Percentiles rank a stretch among this genome's conserved stretches.
These are phyloP conservation scores for Diplocarpon mali DNA, from an alignment of 2,329 filamentous ascomycete genomes.

Conservation along the genomic window DNA sequence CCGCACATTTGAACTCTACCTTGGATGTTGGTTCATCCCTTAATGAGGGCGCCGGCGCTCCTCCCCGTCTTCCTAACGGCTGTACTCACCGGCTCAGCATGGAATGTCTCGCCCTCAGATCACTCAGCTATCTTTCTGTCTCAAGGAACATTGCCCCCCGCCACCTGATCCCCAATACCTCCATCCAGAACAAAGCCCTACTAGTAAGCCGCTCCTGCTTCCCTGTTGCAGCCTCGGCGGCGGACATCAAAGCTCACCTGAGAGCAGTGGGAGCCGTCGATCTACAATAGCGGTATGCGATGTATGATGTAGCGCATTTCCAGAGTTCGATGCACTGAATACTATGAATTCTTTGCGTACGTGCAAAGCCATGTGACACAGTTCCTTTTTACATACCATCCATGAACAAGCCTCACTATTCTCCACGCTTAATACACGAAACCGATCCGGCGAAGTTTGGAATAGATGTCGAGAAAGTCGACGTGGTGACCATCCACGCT, in stretches of 20 bases:
- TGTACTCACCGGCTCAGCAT: not conserved
- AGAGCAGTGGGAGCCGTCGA: slow-evolving; percentile 39
- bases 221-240: slow-evolving; percentile 32
- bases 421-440: slow-evolving; percentile 46
- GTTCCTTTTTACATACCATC: no score
- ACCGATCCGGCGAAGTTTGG: slow-evolving; percentile 47
- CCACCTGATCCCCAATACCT: slow-evolving; percentile 50
- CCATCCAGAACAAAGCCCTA: slow-evolving; percentile 45
- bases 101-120: slow-evolving; percentile 18
- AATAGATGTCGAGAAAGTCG: slow-evolving; percentile 39
- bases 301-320: slow-evolving; percentile 51
- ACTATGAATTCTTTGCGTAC: slow-evolving; percentile 37
- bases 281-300: slow-evolving; percentile 59
- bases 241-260: slow-evolving; percentile 45
- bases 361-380: no score
- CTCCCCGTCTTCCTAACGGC: no score
- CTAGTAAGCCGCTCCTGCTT: slow-evolving; percentile 56
- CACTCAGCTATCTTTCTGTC: slow-evolving; percentile 42
- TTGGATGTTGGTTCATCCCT: no score
- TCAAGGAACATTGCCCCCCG: slow-evolving; percentile 47
- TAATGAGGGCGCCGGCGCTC: no score
- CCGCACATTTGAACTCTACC: no score
- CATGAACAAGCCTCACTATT: no score
- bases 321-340: slow-evolving; percentile 59
- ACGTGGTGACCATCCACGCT: slow-evolving; percentile 54